Percentiles rank a stretch among this genome's conserved stretches.
These are phyloP conservation scores for Candida ficus DNA, from an alignment of 805 yeast genomes.

Conservation along the genomic window DNA sequence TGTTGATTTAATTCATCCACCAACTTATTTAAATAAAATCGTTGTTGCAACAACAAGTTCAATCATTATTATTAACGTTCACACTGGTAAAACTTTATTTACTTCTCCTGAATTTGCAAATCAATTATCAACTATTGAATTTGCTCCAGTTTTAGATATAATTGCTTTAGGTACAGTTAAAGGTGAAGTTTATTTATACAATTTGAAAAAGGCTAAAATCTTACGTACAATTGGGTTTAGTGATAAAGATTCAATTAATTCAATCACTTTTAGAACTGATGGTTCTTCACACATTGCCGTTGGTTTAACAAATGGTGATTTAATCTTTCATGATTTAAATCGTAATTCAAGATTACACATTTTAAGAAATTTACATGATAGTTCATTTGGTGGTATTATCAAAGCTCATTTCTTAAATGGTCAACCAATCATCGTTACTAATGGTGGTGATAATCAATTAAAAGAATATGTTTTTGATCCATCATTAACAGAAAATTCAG, in stretches of 20 bases:
- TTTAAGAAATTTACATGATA: constrained; percentile 67
- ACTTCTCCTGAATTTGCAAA: constrained; percentile 48
- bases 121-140: constrained; percentile 64
- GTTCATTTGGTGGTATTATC: constrained; percentile 70
- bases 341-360: constrained; percentile 70
- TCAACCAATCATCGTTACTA: constrained; percentile 83
- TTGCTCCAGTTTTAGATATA: constrained; percentile 84
- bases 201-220: constrained; percentile 58
- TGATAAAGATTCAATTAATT: constrained; percentile 34
- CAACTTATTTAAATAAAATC: constrained; percentile 88
- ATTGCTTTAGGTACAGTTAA: constrained; percentile 69
- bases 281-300: constrained; percentile 79
- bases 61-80: constrained; percentile 62
- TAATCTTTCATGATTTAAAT: constrained; percentile 79
- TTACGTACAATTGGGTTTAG: constrained; percentile 44
- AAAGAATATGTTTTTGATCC: constrained; percentile 95
- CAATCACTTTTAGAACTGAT: constrained; percentile 88
- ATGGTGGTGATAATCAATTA: constrained; percentile 86
- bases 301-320: constrained; percentile 74
- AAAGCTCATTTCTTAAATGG: constrained; percentile 76
- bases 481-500: constrained; percentile 48
- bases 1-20: constrained; percentile 70
- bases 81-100: constrained; percentile 69
- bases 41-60: constrained; percentile 71
- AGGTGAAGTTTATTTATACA: constrained; percentile 63